phyloP scores from a whole-genome alignment of 2,329 filamentous ascomycete genomes.

The Macrophomina phaseolina region DNA sequence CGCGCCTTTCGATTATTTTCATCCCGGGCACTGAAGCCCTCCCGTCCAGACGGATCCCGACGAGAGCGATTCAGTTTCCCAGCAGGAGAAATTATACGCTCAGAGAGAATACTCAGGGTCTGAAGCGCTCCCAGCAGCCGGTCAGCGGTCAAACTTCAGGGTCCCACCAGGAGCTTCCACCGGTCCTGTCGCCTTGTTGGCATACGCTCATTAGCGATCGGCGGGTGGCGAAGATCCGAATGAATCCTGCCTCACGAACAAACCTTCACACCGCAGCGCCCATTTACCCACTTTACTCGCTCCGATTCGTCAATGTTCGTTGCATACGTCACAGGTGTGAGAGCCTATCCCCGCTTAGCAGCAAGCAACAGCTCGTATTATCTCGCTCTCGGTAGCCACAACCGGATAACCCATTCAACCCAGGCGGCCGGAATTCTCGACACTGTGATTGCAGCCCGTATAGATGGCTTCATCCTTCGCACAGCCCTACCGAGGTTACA shows the following conservation, averaged over 20 bases:
- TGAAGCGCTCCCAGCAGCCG: not conserved
- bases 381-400: not conserved
- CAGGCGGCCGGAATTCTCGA: not conserved
- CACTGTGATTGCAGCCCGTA: not conserved
- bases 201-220: not conserved
- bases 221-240: slow-evolving; percentile 22
- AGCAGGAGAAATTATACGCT: not conserved
- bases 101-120: not conserved
- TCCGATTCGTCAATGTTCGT: not conserved
- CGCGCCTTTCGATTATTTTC: slow-evolving; percentile 3
- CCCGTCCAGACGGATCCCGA: not conserved
- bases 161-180: not conserved
- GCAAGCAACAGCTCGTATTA: slow-evolving; percentile 9
- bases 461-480: not conserved
- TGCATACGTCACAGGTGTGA: slow-evolving; percentile 3
- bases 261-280: slow-evolving; percentile 16
- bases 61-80: not conserved
- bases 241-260: not conserved
- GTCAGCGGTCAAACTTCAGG: not conserved
- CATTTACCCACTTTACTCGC: slow-evolving; percentile 10
- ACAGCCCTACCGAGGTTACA: not conserved
- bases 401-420: not conserved
- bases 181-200: not conserved
- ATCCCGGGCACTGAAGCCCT: not conserved
- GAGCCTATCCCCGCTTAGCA: not conserved